A percentile compares a stretch with the other conserved stretches of the same genome.
Evolutionary conservation across 441 rosid species (phyloP).

Genomic region (Codiaeum variegatum): DNA sequence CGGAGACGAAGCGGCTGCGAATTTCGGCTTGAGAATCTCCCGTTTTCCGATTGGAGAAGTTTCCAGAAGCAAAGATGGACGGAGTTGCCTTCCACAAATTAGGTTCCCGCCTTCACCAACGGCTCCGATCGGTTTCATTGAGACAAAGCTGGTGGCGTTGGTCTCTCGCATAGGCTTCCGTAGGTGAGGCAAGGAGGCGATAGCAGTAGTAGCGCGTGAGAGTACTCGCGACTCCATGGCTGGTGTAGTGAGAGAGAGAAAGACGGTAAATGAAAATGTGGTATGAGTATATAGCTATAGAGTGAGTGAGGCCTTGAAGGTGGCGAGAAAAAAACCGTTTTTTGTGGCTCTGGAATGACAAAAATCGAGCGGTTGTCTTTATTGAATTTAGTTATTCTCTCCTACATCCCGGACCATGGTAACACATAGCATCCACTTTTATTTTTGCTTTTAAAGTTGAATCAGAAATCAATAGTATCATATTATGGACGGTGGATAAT

Average conservation of each 20-base stretch:
- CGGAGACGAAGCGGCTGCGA: conserved; percentile 62
- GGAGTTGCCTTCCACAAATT: conserved; percentile 77
- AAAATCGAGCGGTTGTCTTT: conserved; percentile 23
- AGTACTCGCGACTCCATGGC: conserved; percentile 81
- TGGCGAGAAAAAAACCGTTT: conserved; percentile 1
- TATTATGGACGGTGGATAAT: not conserved
- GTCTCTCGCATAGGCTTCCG: conserved; percentile 38
- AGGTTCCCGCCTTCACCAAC: conserved; percentile 67
- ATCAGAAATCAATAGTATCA: not conserved
- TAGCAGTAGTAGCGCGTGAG: conserved; percentile 52
- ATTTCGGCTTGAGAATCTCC: conserved; percentile 39
- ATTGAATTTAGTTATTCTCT: conserved; percentile 13
- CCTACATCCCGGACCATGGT: not conserved
- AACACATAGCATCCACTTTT: not conserved
- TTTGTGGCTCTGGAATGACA: conserved; percentile 8
- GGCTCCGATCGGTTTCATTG: conserved; percentile 51
- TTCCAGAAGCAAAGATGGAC: conserved; percentile 61
- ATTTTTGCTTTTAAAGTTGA: not conserved
- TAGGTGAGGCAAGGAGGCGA: conserved; percentile 41
- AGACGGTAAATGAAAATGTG: conserved; percentile 27
- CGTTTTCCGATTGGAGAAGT: conserved; percentile 27
- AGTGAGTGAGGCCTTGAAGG: conserved; percentile 30
- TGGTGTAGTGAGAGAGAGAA: conserved; percentile 19
- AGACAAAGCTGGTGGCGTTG: conserved; percentile 27
- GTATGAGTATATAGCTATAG: not conserved